Evolutionary conservation across 2,329 filamentous ascomycete species (phyloP), one percentile per base, ranked within the genome.

Genomic region (Alternaria conjuncta): DNA sequence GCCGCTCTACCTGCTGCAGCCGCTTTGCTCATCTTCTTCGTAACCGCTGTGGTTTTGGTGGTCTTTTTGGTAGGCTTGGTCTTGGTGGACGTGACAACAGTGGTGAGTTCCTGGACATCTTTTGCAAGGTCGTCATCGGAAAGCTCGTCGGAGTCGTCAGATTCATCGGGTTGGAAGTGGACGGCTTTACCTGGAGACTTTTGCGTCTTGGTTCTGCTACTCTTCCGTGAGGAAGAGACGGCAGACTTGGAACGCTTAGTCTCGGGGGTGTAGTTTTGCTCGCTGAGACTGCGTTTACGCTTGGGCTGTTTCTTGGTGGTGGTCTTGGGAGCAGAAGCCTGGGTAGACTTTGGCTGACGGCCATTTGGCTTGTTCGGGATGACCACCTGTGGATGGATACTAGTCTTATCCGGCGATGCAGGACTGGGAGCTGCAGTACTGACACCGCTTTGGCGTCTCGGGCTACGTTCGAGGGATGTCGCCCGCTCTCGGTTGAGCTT

Each of bases 391-490:
- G 46, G 46, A 30, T 43, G 28, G 6, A 41, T 20, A 11, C 15
- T 13, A 50, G 44, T 20, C 10, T 45, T 59, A 5, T 3, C n/a
- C 8, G 56, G 45, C 20, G 49, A 26, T 25, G 23, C 28, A 20
- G 57, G 51, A 30, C 55, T 63, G 43, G 20, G 45, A 30, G 57
- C 50, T 8, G 36, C 57, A 8, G 57, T 63, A n/a, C 50, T 63
- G 7, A 56, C 6, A 13, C 61, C 61, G 23, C 61, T 63, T 15
- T 63, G 57, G 21, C 61, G 61, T 44, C 61, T 60, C 8, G 51
- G 51, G 28, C 61, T 63, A 13, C 28, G 28, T 25, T 53, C 51
- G 11, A 63, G 32, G 9, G 61, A 54, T 47, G 28, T 44, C 13
- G 20, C 23, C 21, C 61, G 61, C 36, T 44, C 21, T 11, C 57